Evolutionary conservation across 257 asterid species (phyloP).

Genomic region (Scutellaria minor): DNA sequence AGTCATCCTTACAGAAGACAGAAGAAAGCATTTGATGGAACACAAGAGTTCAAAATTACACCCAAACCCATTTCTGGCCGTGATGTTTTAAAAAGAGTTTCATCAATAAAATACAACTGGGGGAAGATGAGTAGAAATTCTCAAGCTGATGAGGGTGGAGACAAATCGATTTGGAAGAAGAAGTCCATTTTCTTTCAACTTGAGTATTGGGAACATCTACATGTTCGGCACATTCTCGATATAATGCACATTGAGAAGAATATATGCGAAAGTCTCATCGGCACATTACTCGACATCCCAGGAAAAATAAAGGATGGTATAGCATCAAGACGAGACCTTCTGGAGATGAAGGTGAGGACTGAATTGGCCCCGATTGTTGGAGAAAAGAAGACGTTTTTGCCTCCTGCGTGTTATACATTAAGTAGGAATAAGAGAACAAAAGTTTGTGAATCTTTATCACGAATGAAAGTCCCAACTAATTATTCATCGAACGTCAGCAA

Average conservation of each 20-base stretch:
- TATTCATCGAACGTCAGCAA: too few species aligned
- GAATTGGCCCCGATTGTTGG: too few species aligned
- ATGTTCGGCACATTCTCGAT: neutral
- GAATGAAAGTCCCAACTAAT: too few species aligned
- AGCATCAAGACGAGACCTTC: neutral
- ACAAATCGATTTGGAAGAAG: neutral
- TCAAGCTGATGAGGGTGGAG: neutral
- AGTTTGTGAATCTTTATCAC: too few species aligned
- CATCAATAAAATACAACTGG: neutral
- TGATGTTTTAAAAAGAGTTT: neutral
- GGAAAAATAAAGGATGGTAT: neutral
- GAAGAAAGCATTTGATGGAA: neutral
- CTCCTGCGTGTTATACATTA: too few species aligned
- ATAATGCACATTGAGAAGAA: neutral
- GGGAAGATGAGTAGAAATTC: neutral
- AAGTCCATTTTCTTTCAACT: neutral
- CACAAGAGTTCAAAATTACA: neutral
- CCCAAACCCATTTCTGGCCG: neutral
- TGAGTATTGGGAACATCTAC: neutral
- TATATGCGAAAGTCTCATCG: neutral
- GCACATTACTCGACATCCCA: neutral
- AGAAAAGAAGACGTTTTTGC: too few species aligned
- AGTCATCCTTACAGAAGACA: neutral
- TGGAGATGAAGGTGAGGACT: neutral
- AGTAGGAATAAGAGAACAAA: too few species aligned